phyloP scores from a whole-genome alignment of 176 grass and related monocot species.

The Oryza glumipatula region DNA sequence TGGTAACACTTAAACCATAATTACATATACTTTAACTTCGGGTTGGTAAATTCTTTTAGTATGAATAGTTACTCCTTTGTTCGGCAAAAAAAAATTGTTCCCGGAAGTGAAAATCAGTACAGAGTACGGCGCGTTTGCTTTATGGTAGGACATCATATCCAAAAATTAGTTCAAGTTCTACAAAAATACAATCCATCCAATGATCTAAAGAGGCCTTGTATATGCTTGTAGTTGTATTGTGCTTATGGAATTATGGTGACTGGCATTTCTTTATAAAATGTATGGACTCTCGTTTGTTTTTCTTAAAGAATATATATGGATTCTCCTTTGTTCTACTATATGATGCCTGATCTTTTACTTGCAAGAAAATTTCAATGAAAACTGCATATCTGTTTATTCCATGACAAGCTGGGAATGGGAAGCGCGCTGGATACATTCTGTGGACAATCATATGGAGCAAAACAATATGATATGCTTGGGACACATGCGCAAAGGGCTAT shows the following conservation, averaged over 20 bases:
- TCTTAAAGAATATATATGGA: not conserved
- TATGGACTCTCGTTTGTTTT: not conserved
- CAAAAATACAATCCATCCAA: not conserved
- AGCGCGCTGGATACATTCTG: slow-evolving; percentile 77
- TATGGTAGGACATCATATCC: not conserved
- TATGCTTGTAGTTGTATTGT: not conserved
- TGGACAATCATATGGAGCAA: slow-evolving; percentile 80
- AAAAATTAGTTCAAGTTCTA: not conserved
- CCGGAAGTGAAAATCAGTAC: not conserved
- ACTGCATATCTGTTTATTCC: slow-evolving; percentile 16
- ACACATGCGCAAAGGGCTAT: slow-evolving; percentile 73
- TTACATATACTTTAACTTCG: not conserved
- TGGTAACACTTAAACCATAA: slow-evolving; percentile 33
- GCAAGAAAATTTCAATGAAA: not conserved
- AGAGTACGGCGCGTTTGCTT: not conserved
- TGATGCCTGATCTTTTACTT: not conserved
- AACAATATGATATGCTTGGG: slow-evolving; percentile 66
- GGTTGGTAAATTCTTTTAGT: not conserved
- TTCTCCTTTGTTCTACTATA: not conserved
- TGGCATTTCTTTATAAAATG: not conserved
- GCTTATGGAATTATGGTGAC: not conserved
- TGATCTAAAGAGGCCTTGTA: not conserved
- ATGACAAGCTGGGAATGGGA: slow-evolving; percentile 77
- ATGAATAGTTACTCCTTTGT: not conserved
- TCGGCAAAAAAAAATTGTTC: not conserved